These are phyloP conservation scores for Phytopythium ostracodes DNA, from an alignment of 352 stramenopile species.

Conservation along the genomic window DNA sequence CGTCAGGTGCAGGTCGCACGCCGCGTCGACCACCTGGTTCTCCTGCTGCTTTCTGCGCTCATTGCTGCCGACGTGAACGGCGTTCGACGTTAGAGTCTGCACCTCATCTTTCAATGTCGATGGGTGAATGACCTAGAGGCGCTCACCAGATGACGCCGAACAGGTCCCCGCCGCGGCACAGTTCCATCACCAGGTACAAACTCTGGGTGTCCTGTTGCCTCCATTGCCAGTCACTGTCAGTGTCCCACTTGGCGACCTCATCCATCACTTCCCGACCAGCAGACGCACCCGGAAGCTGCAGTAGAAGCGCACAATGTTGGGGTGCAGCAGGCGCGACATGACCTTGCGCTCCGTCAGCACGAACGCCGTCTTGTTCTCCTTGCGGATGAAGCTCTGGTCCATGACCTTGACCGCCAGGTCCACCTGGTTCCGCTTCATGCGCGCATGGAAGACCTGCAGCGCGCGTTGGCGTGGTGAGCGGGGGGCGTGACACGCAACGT, in stretches of 20 bases:
- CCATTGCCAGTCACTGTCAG: constrained; percentile 6
- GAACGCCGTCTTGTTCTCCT: constrained; percentile 90
- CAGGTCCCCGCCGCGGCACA: constrained; percentile 80
- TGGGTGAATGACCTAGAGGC: neutral
- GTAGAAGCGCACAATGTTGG: constrained; percentile 89
- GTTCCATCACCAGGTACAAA: constrained; percentile 87
- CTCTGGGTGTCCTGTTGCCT: constrained; percentile 70
- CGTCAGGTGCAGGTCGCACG: constrained; percentile 73
- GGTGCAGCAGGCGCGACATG: constrained; percentile 83
- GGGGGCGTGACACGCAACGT: neutral
- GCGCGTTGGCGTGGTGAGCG: neutral
- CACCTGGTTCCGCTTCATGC: constrained; percentile 71
- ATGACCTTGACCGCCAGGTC: constrained; percentile 91
- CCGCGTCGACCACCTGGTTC: constrained; percentile 46
- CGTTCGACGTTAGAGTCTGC: neutral
- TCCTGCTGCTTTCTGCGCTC: constrained; percentile 56
- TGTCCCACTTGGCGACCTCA: neutral
- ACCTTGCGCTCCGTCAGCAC: constrained; percentile 90
- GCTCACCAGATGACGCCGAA: constrained; percentile 73
- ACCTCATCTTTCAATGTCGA: neutral
- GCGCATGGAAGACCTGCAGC: constrained; percentile 79
- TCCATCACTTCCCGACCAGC: neutral
- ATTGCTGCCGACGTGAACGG: constrained; percentile 15
- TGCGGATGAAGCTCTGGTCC: constrained; percentile 89
- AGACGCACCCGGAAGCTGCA: constrained; percentile 79